Base-by-base conservation (phyloP, 148 eudicot genomes). In the Nepenthes mirabilis region DNA sequence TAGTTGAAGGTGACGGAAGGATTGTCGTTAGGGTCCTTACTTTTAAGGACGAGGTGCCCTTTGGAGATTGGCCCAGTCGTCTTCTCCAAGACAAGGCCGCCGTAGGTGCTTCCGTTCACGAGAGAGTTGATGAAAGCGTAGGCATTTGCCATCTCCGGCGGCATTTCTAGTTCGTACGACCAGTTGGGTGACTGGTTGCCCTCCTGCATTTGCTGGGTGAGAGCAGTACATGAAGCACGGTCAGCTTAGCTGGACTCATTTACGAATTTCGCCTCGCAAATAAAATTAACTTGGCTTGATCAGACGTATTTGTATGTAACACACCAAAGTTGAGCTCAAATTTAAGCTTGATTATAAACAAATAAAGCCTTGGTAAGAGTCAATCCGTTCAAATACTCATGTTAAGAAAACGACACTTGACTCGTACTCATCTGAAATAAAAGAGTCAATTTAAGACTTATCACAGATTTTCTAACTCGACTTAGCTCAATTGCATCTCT, bases 1-100 rank as follows among this genome's bases (percentile, higher is more conserved):
- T 83, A 86, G 79, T 83, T 81, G 75, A 86, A 83, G 6, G 78
- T 83, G 32, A 86, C 83, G 1, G 62, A 40, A 2, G 95, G 95
- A 59, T 75, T 86, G 54, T 81, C 81, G 14, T 70, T 63, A 1
- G 95, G 83, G 63, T 83, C 65, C 6, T 35, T 58, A 43, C 74
- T 70, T 43, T 52, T 55, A 11, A 81, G 80, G 49, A 69, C 65
- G 10, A 86, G 65, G 35, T 73, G 56, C 6, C 95, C 87, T 11
- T 64, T 67, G 1, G 89, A 86, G 52, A 66, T 59, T 1, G 84
- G 95, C 2, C 84, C 84, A 23, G 58, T 60, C 1, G 81, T 51
- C 68, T 86, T 86, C 56, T 83, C 86, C 9, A 83, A 70, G 60
- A 86, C 63, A 2, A 73, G 7, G 14, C 84, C 89, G n/a, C 74